phyloP scores from a whole-genome alignment of 768 basidiomycete genomes.

The Boletus edulis region DNA sequence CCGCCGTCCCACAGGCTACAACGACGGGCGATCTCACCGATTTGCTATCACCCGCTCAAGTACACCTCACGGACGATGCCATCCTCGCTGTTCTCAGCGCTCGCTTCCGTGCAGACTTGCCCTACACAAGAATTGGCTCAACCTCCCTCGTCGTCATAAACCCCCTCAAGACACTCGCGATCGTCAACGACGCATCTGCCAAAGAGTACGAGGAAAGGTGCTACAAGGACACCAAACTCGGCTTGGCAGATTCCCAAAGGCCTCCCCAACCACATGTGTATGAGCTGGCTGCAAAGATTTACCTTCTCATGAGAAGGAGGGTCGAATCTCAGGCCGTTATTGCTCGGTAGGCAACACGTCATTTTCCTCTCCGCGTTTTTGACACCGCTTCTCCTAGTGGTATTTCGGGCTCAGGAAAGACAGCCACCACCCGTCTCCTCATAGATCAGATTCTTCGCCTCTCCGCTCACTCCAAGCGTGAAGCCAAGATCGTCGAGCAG shows the following conservation, averaged over 20 bases:
- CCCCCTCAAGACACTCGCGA: conserved; percentile 56
- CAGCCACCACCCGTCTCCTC: conserved; percentile 49
- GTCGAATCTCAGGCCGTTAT: conserved; percentile 54
- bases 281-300: conserved; percentile 59
- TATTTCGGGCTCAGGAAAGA: conserved; percentile 63
- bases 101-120: conserved; percentile 57
- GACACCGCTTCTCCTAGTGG: conserved; percentile 40
- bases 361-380: conserved; percentile 11
- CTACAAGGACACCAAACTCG: conserved; percentile 51
- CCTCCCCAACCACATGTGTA: conserved; percentile 58
- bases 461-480: conserved; percentile 56
- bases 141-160: conserved; percentile 57
- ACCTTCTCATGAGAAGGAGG: conserved; percentile 55
- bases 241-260: conserved; percentile 34
- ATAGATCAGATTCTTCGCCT: conserved; percentile 59
- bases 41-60: conserved; percentile 40
- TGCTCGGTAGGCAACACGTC: conserved; percentile 42
- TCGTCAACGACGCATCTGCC: conserved; percentile 54
- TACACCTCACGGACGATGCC: conserved; percentile 56
- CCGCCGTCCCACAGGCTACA: conserved; percentile 35
- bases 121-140: conserved; percentile 50
- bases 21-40: conserved; percentile 49
- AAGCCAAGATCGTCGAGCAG: conserved; percentile 50
- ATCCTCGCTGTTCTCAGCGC: conserved; percentile 53
- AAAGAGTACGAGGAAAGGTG: conserved; percentile 54